These are phyloP conservation scores for Pseudonitzschia delicatissima DNA, from an alignment of 108 stramenopile genomes.

Conservation along the genomic window DNA sequence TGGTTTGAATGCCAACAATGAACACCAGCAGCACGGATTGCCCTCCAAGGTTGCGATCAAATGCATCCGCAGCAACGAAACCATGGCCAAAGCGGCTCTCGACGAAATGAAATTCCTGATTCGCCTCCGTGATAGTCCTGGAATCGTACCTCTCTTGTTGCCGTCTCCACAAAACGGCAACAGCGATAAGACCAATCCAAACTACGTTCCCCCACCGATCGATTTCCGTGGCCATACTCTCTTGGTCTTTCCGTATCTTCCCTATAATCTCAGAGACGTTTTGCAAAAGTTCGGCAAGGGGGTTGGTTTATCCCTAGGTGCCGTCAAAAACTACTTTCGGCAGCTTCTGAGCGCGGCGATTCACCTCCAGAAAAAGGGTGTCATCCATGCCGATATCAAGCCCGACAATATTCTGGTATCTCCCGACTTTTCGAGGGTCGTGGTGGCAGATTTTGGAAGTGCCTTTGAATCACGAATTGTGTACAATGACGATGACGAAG, in stretches of 20 bases:
- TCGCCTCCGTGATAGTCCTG: slow-evolving; percentile 42
- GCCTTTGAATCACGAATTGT: slow-evolving; percentile 65
- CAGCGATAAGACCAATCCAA: neutral
- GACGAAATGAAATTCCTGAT: slow-evolving; percentile 70
- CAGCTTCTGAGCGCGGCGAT: slow-evolving; percentile 89
- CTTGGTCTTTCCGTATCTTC: slow-evolving; percentile 77
- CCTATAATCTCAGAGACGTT: slow-evolving; percentile 50
- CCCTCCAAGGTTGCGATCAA: slow-evolving; percentile 89
- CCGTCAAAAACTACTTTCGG: slow-evolving; percentile 87
- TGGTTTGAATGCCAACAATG: neutral
- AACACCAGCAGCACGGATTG: slow-evolving; percentile 8
- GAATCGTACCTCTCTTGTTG: slow-evolving; percentile 63
- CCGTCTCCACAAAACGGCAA: slow-evolving; percentile 26
- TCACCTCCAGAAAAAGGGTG: slow-evolving; percentile 75
- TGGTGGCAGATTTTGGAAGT: slow-evolving; percentile 93
- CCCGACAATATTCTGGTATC: slow-evolving; percentile 97
- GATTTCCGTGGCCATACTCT: slow-evolving; percentile 30
- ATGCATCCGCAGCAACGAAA: slow-evolving; percentile 95
- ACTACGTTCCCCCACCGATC: neutral
- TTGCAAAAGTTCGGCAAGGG: slow-evolving; percentile 80
- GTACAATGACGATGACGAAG: slow-evolving; percentile 51
- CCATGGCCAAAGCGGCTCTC: slow-evolving; percentile 93
- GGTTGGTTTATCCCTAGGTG: slow-evolving; percentile 85
- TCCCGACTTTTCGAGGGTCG: slow-evolving; percentile 76
- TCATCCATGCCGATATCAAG: slow-evolving; percentile 98